Base-by-base conservation (phyloP, 2,329 filamentous ascomycete species). In the Achaetomium macrosporum region DNA sequence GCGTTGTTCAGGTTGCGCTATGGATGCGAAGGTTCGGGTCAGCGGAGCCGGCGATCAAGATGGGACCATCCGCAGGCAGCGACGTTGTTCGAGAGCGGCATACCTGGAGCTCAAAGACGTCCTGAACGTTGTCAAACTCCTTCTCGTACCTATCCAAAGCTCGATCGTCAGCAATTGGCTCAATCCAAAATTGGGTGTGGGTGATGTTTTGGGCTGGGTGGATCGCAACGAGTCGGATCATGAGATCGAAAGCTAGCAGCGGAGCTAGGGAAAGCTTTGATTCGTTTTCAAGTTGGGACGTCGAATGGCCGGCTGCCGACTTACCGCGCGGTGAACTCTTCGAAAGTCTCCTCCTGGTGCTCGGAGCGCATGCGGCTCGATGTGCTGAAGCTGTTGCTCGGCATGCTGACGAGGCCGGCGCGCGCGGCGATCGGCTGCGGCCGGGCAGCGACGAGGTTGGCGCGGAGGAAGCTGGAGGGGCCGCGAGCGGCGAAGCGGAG, bases 101-200 rank as follows among this genome's bases (percentile, higher is more conserved):
- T 84, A 96, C 91, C 90, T 96, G 91, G 69, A 99, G 90, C 85
- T 99, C 93, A 74, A 99, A 99, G 69, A 97, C 92, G 78, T 99
- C 93, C 77, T 97, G 90, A 63, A 99, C 93, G 69, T 77, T 76
- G 60, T 99, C 92, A 70, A 99, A 99, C 78, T 99, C 93, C 84
- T 96, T 96, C 83, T 99, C 93, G 71, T 95, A 99, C 78, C 93
- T 99, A 71, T 68, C 59, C 66, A 54, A 48, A 57, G 59, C 54
- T 58, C 55, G 54, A 56, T 25, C 11, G 64, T 78, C 67, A 74
- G 71, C 66, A 67, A 69, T 69, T 64, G 64, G 65, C 61, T 53
- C 37, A 47, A 42, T 43, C 45, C 42, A 16, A n/a, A 44, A 39
- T 17, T 46, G 52, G 46, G 17, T 41, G 49, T 47, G 13, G 7